phyloP scores from a whole-genome alignment of 331 rosid genomes.

The Cucumis variabilis region DNA sequence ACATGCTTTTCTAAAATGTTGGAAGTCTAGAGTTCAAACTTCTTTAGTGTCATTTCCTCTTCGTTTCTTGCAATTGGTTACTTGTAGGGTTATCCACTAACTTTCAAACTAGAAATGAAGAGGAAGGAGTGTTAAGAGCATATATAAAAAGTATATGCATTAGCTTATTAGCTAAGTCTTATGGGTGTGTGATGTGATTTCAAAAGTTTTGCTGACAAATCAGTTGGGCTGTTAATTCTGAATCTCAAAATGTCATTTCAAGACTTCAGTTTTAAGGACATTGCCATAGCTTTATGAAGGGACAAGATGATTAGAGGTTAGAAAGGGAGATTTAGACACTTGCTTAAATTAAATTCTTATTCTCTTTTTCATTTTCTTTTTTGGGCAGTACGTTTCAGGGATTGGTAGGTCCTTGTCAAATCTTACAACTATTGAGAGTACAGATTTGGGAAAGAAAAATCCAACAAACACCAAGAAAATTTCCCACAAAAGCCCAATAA shows the following conservation, averaged over 20 bases:
- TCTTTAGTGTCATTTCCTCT: too few relatives aligned
- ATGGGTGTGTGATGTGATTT: too few relatives aligned
- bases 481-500: constrained; percentile 49
- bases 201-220: not conserved
- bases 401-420: constrained; percentile 64
- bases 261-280: constrained; percentile 4
- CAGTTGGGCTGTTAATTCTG: not conserved
- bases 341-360: not conserved
- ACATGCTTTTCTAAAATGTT: too few relatives aligned
- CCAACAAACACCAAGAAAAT: constrained; percentile 52
- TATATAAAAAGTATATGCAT: too few relatives aligned
- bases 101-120: too few relatives aligned
- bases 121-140: too few relatives aligned
- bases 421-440: constrained; percentile 59
- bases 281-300: not conserved
- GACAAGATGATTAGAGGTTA: constrained; percentile 19
- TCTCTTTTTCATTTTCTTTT: not conserved
- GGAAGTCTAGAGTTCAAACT: too few relatives aligned
- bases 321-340: not conserved
- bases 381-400: constrained; percentile 38
- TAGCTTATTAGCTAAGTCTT: too few relatives aligned
- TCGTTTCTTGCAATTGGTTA: too few relatives aligned
- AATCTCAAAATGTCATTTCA: constrained; percentile 1
- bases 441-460: constrained; percentile 61
- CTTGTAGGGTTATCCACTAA: too few relatives aligned